phyloP scores from a whole-genome alignment of 2,329 filamentous ascomycete genomes.

The Neonectria punicea region DNA sequence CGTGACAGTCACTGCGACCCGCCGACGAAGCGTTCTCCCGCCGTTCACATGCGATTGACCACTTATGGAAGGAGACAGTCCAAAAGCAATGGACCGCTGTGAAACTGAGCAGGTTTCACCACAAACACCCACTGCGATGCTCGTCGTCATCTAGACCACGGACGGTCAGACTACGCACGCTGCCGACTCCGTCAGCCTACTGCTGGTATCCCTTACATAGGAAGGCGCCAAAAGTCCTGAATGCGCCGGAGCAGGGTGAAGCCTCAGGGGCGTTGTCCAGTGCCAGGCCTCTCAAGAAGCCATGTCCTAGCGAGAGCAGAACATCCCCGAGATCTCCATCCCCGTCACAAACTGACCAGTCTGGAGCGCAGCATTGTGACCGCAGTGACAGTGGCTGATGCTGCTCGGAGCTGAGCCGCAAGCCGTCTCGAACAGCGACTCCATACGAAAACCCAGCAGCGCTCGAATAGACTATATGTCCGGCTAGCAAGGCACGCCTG shows the following conservation, averaged over 20 bases:
- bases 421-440: slow-evolving; percentile 27
- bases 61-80: slow-evolving; percentile 8
- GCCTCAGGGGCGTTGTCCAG: slow-evolving; percentile 23
- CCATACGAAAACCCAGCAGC: slow-evolving; percentile 9
- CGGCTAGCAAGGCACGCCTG: slow-evolving; percentile 13
- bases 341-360: slow-evolving; percentile 8
- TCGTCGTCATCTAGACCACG: neutral
- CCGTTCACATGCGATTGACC: neutral
- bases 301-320: slow-evolving; percentile 20
- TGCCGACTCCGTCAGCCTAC: slow-evolving; percentile 3
- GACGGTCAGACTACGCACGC: neutral
- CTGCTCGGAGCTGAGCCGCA: slow-evolving; percentile 28
- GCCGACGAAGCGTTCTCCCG: slow-evolving; percentile 2
- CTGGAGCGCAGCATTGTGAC: slow-evolving; percentile 26
- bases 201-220: neutral
- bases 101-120: slow-evolving; percentile 41
- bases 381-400: slow-evolving; percentile 23
- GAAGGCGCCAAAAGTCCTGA: neutral
- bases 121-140: slow-evolving; percentile 20
- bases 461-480: neutral
- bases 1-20: neutral
- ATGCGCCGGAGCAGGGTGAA: slow-evolving; percentile 27
- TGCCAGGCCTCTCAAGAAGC: slow-evolving; percentile 21
- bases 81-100: slow-evolving; percentile 24
- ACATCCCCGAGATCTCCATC: slow-evolving; percentile 31